phyloP scores from a whole-genome alignment of 768 basidiomycete species.

The Rubroboletus satanas region DNA sequence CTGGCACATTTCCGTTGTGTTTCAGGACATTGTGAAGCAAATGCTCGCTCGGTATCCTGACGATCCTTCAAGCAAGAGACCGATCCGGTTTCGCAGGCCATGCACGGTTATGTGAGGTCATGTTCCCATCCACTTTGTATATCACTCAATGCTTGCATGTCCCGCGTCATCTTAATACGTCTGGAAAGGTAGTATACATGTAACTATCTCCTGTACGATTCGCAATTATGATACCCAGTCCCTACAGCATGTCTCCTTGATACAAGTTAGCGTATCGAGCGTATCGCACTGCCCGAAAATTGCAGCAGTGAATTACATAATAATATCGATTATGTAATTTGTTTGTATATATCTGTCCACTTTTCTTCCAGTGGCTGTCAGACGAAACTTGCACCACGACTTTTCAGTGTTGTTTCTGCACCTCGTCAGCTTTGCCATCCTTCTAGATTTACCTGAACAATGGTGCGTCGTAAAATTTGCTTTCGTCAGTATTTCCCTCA shows the following conservation, averaged over 20 bases:
- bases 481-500: neutral
- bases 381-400: conserved; percentile 22
- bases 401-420: neutral
- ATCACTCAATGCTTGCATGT: conserved; percentile 4
- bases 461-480: conserved; percentile 11
- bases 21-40: conserved; percentile 70
- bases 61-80: conserved; percentile 34
- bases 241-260: too few species aligned
- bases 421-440: neutral
- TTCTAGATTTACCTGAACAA: conserved; percentile 8
- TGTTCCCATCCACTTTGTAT: conserved; percentile 3
- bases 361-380: conserved; percentile 16
- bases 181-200: conserved; percentile 6
- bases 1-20: conserved; percentile 76
- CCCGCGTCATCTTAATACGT: neutral
- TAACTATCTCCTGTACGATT: conserved; percentile 10
- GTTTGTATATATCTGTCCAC: conserved; percentile 10
- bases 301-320: conserved; percentile 4
- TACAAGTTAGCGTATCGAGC: too few species aligned
- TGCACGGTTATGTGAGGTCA: conserved; percentile 39
- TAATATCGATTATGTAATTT: conserved; percentile 1
- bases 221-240: conserved; percentile 6
- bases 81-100: conserved; percentile 22
- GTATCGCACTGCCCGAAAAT: neutral
- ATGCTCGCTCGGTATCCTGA: conserved; percentile 66